phyloP scores from a whole-genome alignment of 164 flowering plant species.

The Magnolia sinica region DNA sequence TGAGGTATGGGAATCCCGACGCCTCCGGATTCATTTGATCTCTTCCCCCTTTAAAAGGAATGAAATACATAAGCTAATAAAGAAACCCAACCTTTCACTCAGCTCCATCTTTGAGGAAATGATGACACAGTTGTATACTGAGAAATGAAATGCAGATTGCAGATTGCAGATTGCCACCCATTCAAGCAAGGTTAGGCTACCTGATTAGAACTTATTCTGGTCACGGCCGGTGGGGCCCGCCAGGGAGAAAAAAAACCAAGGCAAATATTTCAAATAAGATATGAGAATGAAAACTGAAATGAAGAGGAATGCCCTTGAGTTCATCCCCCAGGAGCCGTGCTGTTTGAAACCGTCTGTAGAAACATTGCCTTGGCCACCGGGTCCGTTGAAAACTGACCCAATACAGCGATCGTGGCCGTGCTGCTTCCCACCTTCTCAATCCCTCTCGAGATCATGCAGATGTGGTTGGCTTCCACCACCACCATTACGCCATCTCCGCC shows the following conservation, averaged over 20 bases:
- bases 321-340: constrained; percentile 20
- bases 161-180: not conserved
- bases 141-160: not conserved
- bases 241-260: not conserved
- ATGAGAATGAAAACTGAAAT: not conserved
- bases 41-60: not conserved
- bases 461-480: constrained; percentile 85
- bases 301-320: not conserved
- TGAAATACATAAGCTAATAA: too few relatives aligned
- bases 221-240: not conserved
- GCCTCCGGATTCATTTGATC: not conserved
- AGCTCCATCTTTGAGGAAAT: not conserved
- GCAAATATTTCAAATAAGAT: not conserved
- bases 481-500: constrained; percentile 70
- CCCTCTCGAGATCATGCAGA: constrained; percentile 95
- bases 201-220: not conserved
- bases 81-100: not conserved
- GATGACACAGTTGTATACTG: not conserved
- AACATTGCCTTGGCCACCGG: constrained; percentile 52
- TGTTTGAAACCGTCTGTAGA: constrained; percentile 52
- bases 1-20: too few relatives aligned
- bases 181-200: not conserved
- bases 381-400: constrained; percentile 79
- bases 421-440: constrained; percentile 87
- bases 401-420: constrained; percentile 80